Evolutionary conservation across 2,329 filamentous ascomycete genomes (phyloP), one percentile per base, ranked within the genome.

Genomic region (Magnaporthales sp.): DNA sequence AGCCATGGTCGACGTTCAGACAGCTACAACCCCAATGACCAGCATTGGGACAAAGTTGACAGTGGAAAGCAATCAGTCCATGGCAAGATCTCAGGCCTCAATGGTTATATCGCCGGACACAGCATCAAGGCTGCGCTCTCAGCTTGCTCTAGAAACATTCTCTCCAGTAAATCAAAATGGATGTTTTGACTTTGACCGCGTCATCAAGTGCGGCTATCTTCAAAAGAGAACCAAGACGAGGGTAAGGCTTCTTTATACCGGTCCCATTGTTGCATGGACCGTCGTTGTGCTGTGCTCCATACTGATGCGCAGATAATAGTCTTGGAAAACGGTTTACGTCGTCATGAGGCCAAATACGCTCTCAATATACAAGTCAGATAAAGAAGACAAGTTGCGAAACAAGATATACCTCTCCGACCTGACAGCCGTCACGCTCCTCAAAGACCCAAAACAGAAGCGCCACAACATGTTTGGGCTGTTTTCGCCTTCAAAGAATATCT

Each of bases 171-270:
- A 94, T 75, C 90, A 96, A 77, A 93, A 96, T 77, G 95, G 95
- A 69, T 95, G 92, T 77, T 99, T 97, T 76, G 93, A 95, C 74
- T 96, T 96, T 74, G 95, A 99, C 77, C 89, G 93, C 64, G 91
- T 98, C 66, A 85, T 98, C 76, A 98, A 96, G 80, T 88, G 90
- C 67, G 93, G 94, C 68, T 90, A 90, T 71, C 88, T 97, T 54
- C 86, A 91, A 74, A 96, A 96, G 79, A 88, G 94, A 71, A 96
- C 93, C 22, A 97, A 94, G 81, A 98, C 94, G 68, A 97, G 96
- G 89, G 92, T 93, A 77, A 67, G 76, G 66, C 62, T 56, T 15
- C 56, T 66, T 38, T 2, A 58, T 58, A 26, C 22, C 54, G n/a
- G 24, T 58, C 22, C 22, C n/a, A n/a, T n/a, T 66, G 64, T 66